phyloP scores from a whole-genome alignment of 2,329 filamentous ascomycete genomes.

The Hypomyces rosellus region DNA sequence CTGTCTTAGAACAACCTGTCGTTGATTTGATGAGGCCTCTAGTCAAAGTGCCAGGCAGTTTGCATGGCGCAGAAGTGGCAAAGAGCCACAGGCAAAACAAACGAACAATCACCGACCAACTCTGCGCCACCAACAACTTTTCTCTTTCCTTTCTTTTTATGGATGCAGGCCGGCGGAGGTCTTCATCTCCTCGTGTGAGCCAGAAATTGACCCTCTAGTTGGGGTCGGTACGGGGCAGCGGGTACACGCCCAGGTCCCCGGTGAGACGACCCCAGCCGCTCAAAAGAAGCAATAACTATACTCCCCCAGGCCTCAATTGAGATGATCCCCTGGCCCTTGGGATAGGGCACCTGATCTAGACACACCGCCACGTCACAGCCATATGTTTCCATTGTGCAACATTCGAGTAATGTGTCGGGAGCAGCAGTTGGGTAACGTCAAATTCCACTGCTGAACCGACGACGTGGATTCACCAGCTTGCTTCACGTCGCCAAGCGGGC shows the following conservation, averaged over 20 bases:
- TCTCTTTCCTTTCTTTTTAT: not conserved
- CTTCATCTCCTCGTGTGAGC: constrained; percentile 2
- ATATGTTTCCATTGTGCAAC: constrained; percentile 1
- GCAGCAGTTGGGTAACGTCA: not conserved
- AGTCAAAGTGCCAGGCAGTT: not conserved
- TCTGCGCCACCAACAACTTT: constrained; percentile 1
- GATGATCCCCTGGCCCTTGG: constrained; percentile 1
- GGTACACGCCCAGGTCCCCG: not conserved
- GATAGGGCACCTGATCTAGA: constrained; percentile 4
- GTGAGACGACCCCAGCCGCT: not conserved
- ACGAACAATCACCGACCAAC: not conserved
- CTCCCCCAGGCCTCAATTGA: not conserved
- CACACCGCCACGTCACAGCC: constrained; percentile 12
- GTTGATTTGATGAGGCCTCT: not conserved
- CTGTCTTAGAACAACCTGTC: not conserved
- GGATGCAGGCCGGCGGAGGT: not conserved
- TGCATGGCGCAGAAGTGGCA: not conserved
- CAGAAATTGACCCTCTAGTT: not conserved
- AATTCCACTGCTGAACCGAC: constrained; percentile 1
- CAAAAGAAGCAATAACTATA: constrained; percentile 1
- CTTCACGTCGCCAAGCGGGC: not conserved
- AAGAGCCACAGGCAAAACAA: not conserved
- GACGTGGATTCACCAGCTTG: constrained; percentile 4
- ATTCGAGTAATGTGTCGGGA: not conserved
- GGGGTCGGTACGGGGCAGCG: not conserved